A percentile compares a stretch with the other conserved stretches of the same genome.
Conservation (phyloP, 306 rosid genomes). For the Mimosa pudica region DNA sequence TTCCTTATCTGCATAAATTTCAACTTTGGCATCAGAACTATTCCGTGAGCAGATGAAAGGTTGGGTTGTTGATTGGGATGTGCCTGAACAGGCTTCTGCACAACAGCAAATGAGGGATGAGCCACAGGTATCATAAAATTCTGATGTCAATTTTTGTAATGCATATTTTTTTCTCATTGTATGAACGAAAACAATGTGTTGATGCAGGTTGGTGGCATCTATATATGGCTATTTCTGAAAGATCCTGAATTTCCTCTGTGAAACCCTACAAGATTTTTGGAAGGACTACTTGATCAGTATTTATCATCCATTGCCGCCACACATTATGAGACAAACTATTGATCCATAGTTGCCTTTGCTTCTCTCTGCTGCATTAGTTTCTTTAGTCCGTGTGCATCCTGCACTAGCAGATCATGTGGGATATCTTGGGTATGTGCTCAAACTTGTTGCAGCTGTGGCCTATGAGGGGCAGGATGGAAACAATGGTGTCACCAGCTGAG, state of each 20-base stretch:
- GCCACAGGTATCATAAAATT: conserved; percentile 76
- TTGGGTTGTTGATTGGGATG: conserved; percentile 97
- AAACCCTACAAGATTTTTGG: conserved; percentile 99
- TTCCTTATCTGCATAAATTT: conserved; percentile 91
- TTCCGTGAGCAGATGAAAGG: conserved; percentile 94
- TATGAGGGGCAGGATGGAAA: conserved; percentile 92
- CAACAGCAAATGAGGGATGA: conserved; percentile 99
- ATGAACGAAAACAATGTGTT: conserved; percentile 37
- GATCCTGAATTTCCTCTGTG: conserved; percentile 98
- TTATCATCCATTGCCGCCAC: conserved; percentile 92
- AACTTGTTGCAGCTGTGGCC: conserved; percentile 96
- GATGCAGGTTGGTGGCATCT: conserved; percentile 96
- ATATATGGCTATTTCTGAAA: conserved; percentile 88
- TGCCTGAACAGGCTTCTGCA: conserved; percentile 94
- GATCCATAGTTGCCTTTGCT: conserved; percentile 98
- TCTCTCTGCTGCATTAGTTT: conserved; percentile 95
- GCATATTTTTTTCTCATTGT: conserved; percentile 18
- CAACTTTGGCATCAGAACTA: conserved; percentile 88
- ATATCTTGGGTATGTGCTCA: conserved; percentile 98
- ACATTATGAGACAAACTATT: conserved; percentile 74
- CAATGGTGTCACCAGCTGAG: conserved; percentile 88
- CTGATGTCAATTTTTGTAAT: conserved; percentile 24
- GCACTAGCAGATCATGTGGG: conserved; percentile 99
- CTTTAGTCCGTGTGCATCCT: conserved; percentile 94
- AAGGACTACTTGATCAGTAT: conserved; percentile 96